Percentiles rank a stretch among this genome's conserved stretches.
Conservation (phyloP, 2,329 filamentous ascomycete genomes). For the Rosellinia necatrix region DNA sequence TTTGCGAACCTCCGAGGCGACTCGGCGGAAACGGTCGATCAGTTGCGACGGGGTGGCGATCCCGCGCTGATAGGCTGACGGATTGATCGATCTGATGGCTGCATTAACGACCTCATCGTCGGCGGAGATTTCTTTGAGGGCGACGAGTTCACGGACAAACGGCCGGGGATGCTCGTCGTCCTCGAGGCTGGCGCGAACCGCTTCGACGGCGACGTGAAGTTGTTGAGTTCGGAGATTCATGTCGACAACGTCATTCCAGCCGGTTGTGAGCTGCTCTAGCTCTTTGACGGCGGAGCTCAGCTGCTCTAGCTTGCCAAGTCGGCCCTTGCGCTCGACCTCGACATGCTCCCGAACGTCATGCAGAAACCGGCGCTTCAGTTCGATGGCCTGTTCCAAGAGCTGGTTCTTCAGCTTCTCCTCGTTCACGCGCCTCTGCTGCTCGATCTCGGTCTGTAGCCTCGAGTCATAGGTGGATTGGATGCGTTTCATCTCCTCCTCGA, state of each 20-base stretch:
- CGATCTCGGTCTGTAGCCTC: constrained; percentile 77
- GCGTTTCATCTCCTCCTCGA: constrained; percentile 81
- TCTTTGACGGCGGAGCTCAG: constrained; percentile 78
- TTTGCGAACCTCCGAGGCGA: constrained; percentile 91
- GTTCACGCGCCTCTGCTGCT: constrained; percentile 77
- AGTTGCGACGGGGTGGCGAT: constrained; percentile 83
- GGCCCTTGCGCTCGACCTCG: constrained; percentile 84
- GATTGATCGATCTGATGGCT: constrained; percentile 96
- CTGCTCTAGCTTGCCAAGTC: constrained; percentile 83
- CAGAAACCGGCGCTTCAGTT: constrained; percentile 83
- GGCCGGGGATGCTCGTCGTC: constrained; percentile 75
- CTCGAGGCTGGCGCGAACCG: constrained; percentile 82
- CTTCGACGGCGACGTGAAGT: constrained; percentile 92
- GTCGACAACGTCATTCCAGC: constrained; percentile 91
- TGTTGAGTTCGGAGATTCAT: constrained; percentile 92
- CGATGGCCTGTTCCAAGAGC: constrained; percentile 87
- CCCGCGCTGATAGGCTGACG: constrained; percentile 88
- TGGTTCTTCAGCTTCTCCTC: constrained; percentile 84
- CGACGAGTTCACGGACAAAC: constrained; percentile 90
- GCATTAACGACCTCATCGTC: constrained; percentile 87
- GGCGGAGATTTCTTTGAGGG: constrained; percentile 87
- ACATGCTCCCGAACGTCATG: constrained; percentile 79
- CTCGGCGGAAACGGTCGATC: constrained; percentile 93
- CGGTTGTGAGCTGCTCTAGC: constrained; percentile 82
- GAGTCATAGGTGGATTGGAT: constrained; percentile 79